These are phyloP conservation scores for Amorphotheca resinae DNA, from an alignment of 495 filamentous ascomycete genomes.

Conservation along the genomic window DNA sequence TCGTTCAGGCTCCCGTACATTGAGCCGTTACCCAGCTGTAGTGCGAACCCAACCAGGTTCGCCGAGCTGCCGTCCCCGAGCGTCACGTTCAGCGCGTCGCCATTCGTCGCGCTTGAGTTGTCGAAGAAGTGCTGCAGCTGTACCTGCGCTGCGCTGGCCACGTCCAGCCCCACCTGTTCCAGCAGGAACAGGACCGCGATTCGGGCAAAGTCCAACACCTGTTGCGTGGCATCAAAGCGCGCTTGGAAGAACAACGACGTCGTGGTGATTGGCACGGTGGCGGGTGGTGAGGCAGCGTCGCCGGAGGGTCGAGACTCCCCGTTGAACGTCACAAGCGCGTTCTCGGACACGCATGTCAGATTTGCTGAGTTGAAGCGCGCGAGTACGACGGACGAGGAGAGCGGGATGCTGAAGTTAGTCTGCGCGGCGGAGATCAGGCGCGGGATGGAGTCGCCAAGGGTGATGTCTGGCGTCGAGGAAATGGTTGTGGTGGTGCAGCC, in stretches of 20 bases:
- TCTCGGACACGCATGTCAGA: conserved; percentile 68
- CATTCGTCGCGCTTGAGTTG: conserved; percentile 29
- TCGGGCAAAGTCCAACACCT: conserved; percentile 54
- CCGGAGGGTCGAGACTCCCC: conserved; percentile 31
- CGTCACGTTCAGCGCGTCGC: conserved; percentile 18
- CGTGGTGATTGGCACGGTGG: conserved; percentile 6
- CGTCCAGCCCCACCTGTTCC: conserved; percentile 37
- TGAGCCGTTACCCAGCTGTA: conserved; percentile 24
- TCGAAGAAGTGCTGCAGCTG: conserved; percentile 33
- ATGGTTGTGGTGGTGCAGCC: conserved; percentile 64
- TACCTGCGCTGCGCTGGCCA: conserved; percentile 44
- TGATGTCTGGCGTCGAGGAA: conserved; percentile 35
- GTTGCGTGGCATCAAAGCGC: conserved; percentile 29
- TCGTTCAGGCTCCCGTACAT: background rate
- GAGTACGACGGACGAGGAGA: conserved; percentile 53
- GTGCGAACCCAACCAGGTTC: conserved; percentile 30
- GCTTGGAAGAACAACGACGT: conserved; percentile 7
- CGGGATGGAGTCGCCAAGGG: conserved; percentile 67
- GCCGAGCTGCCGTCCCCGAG: conserved; percentile 33
- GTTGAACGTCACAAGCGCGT: conserved; percentile 74
- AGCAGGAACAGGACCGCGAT: conserved; percentile 50
- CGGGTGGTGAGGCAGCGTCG: conserved; percentile 13
- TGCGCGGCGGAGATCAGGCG: conserved; percentile 52
- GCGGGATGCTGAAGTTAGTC: conserved; percentile 60
- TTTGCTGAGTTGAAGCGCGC: conserved; percentile 61